Conservation (phyloP, 176 grass and related monocot genomes). For the Carex scoparia region DNA sequence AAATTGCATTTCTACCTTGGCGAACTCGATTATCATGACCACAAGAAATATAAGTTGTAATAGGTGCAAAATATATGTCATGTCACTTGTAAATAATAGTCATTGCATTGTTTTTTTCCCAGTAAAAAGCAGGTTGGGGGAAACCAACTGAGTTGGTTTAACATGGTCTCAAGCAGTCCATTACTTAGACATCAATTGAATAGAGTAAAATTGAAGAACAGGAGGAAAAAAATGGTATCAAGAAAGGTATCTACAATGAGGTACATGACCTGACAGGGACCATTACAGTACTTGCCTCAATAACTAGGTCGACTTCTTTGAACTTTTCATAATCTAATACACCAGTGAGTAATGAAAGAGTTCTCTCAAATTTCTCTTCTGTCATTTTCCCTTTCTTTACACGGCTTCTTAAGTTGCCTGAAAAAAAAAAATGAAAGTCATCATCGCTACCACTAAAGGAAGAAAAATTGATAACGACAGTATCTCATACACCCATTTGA, state of each 20-base stretch:
- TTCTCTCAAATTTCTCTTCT: constrained; percentile 56
- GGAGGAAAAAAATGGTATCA: neutral
- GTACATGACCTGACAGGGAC: neutral
- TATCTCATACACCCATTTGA: neutral
- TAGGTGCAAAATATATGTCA: neutral
- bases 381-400: constrained; percentile 89
- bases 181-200: neutral
- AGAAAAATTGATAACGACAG: neutral
- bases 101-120: neutral
- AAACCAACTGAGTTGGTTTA: neutral
- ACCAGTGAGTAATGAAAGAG: constrained; percentile 70
- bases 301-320: constrained; percentile 77
- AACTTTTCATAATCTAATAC: constrained; percentile 74
- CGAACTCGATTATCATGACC: neutral
- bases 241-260: neutral
- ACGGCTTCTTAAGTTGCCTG: constrained; percentile 76
- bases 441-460: neutral
- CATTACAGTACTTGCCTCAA: constrained; percentile 51
- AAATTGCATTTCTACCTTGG: neutral
- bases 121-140: neutral
- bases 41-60: neutral
- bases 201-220: neutral
- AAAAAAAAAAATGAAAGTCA: constrained; percentile 21
- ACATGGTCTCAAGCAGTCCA: neutral
- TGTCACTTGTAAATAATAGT: neutral